These are phyloP conservation scores for Rubus idaeus DNA, from an alignment of 306 rosid genomes.

Conservation along the genomic window DNA sequence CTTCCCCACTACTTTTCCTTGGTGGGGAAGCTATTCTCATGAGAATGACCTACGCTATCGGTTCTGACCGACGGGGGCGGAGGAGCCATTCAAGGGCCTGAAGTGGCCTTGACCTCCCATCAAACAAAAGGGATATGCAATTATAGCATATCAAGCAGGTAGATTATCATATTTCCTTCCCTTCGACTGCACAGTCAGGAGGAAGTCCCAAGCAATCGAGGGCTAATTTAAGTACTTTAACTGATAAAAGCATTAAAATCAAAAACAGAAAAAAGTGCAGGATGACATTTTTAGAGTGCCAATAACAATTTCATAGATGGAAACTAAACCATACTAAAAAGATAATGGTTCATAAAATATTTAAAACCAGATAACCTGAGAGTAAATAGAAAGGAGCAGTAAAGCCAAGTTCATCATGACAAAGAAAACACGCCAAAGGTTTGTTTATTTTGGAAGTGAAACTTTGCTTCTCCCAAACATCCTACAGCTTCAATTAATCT, in stretches of 20 bases:
- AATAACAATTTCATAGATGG: constrained; percentile 8
- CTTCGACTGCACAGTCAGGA: too few relatives aligned
- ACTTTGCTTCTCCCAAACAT: not conserved
- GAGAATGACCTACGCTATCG: too few relatives aligned
- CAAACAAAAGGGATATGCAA: too few relatives aligned
- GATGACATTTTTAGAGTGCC: not conserved
- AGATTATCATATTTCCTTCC: too few relatives aligned
- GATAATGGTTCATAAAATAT: not conserved
- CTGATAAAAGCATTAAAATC: not conserved
- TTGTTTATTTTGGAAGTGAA: not conserved
- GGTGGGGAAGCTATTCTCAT: too few relatives aligned
- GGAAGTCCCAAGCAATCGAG: not conserved
- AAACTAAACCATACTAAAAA: not conserved
- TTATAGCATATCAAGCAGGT: too few relatives aligned
- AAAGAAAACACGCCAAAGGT: not conserved
- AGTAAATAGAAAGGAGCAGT: not conserved
- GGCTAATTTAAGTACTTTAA: not conserved
- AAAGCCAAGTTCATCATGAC: not conserved
- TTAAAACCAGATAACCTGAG: not conserved
- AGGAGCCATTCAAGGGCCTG: too few relatives aligned
- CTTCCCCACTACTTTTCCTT: too few relatives aligned
- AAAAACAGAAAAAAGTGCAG: not conserved
- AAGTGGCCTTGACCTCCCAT: too few relatives aligned
- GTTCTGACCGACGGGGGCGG: too few relatives aligned
- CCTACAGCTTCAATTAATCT: constrained; percentile 41